These are phyloP conservation scores for Cryptosporidium viatorum DNA, from an alignment of 169 alveolate genomes.

Conservation along the genomic window DNA sequence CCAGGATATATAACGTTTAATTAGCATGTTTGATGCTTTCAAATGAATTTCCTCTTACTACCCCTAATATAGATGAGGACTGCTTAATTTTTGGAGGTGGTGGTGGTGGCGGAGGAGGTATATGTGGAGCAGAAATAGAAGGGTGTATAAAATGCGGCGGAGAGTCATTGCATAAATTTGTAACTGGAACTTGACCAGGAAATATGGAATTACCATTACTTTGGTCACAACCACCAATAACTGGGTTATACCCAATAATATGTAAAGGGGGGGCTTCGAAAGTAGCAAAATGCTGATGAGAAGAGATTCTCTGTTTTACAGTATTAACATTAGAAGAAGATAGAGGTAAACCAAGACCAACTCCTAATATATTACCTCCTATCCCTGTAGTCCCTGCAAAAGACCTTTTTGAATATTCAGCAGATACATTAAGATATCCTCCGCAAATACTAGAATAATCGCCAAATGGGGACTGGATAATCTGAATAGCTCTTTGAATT, in stretches of 20 bases:
- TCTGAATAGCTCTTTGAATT: slow-evolving; percentile 66
- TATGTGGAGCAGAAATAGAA: slow-evolving; percentile 6
- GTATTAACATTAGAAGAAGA: background rate
- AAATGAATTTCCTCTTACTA: slow-evolving; percentile 4
- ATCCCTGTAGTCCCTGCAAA: background rate
- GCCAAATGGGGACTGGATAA: slow-evolving; percentile 64
- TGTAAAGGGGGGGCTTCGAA: background rate
- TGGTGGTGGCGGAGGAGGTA: slow-evolving; percentile 47
- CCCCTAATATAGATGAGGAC: background rate
- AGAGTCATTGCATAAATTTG: slow-evolving; percentile 13
- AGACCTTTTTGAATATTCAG: background rate
- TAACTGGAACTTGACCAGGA: slow-evolving; percentile 18
- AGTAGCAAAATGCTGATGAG: background rate
- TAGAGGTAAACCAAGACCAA: background rate
- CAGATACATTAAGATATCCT: slow-evolving; percentile 29
- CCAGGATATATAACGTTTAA: background rate
- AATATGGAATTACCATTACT: background rate
- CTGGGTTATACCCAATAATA: background rate
- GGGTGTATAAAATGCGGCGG: background rate
- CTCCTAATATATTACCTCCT: background rate
- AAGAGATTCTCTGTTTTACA: background rate
- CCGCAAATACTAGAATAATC: slow-evolving; percentile 72
- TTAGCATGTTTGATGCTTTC: background rate
- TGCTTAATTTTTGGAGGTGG: slow-evolving; percentile 43
- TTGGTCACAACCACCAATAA: background rate